Conservation (phyloP, 2,329 filamentous ascomycete species). For the Macrophomina phaseolina region DNA sequence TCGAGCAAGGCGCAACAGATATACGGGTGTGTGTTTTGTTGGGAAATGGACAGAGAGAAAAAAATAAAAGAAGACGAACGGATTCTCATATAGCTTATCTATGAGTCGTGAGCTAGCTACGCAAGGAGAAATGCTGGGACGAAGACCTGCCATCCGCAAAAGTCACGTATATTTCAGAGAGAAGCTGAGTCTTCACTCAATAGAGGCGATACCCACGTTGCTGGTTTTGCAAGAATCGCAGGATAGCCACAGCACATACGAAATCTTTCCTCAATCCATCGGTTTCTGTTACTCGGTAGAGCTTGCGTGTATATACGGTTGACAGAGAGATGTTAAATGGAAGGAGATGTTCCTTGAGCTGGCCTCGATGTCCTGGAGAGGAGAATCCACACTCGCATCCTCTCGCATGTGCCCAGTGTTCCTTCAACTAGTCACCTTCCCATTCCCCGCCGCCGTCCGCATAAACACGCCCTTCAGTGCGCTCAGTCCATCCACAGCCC, state of each 20-base stretch:
- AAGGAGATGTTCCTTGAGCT: too few relatives aligned
- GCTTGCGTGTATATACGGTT: too few relatives aligned
- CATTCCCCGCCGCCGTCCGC: constrained; percentile 62
- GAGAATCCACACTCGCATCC: not conserved
- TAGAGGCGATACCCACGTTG: not conserved
- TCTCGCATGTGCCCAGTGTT: not conserved
- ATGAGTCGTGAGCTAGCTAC: not conserved
- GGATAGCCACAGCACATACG: not conserved
- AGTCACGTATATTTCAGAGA: not conserved
- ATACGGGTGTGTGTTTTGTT: not conserved
- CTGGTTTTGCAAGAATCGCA: not conserved
- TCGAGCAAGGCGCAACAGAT: constrained; percentile 16
- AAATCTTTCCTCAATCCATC: too few relatives aligned
- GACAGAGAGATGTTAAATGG: too few relatives aligned
- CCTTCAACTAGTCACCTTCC: constrained; percentile 25
- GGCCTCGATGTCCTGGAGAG: too few relatives aligned
- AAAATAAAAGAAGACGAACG: not conserved
- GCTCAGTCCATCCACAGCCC: constrained; percentile 74
- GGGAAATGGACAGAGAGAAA: not conserved
- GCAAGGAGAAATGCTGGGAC: not conserved
- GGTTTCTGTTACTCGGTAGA: too few relatives aligned
- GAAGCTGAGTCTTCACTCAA: not conserved
- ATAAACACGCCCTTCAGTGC: constrained; percentile 86
- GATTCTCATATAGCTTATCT: not conserved
- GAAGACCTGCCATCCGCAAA: not conserved